Percentiles rank a stretch among this genome's conserved stretches.
phyloP scores from a whole-genome alignment of 371 early-diverging fungal genomes.

The Rhizopus delemar region DNA sequence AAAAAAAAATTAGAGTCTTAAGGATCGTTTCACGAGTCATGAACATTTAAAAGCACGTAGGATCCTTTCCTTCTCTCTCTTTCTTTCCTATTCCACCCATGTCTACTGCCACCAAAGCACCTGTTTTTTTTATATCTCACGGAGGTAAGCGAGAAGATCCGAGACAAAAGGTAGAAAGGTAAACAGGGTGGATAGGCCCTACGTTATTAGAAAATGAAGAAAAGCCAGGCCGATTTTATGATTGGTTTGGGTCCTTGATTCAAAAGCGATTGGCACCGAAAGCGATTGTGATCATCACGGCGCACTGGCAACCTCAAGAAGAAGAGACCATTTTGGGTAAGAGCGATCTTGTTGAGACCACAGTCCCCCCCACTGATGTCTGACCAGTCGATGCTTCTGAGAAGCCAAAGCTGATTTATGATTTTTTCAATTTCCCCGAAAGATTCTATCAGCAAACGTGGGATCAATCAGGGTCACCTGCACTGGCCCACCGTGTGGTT shows the following conservation, averaged over 20 bases:
- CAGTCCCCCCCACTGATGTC: background rate
- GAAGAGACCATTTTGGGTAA: constrained; percentile 33
- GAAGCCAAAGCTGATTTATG: constrained; percentile 57
- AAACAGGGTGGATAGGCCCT: constrained; percentile 32
- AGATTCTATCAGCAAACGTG: constrained; percentile 54
- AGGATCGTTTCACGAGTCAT: no score
- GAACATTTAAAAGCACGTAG: no score
- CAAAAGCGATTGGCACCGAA: constrained; percentile 39
- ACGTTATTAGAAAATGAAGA: constrained; percentile 47
- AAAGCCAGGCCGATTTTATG: constrained; percentile 42
- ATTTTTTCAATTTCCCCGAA: constrained; percentile 60
- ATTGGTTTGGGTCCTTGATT: constrained; percentile 47
- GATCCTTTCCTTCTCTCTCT: no score
- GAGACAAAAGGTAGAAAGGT: background rate
- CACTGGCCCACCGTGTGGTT: constrained; percentile 49
- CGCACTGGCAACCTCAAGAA: constrained; percentile 52
- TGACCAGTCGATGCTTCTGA: constrained; percentile 32
- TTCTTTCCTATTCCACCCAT: background rate
- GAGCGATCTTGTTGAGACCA: background rate
- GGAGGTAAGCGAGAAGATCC: constrained; percentile 26
- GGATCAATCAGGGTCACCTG: constrained; percentile 53
- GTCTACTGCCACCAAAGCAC: constrained; percentile 15
- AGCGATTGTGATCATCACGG: constrained; percentile 54
- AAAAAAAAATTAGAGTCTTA: no score
- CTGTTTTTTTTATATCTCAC: constrained; percentile 38